Conservation (phyloP, 2,329 filamentous ascomycete species). For the Neofusicoccum sp. region DNA sequence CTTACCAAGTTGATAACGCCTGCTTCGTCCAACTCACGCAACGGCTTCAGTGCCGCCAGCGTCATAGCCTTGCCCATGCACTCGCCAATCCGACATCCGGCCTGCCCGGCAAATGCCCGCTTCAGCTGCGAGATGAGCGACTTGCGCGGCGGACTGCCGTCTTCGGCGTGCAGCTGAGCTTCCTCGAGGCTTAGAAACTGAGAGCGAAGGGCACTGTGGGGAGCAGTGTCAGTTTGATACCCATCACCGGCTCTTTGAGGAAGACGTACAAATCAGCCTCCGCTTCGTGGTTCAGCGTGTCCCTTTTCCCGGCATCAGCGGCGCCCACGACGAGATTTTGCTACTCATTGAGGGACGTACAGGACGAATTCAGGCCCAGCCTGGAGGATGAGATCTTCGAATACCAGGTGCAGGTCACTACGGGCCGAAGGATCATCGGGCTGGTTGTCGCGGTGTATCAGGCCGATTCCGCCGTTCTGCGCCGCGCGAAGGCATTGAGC, state of each 20-base stretch:
- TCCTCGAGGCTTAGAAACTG: neutral
- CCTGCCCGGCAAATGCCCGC: neutral
- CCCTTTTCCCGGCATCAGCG: neutral
- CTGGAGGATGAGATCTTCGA: constrained; percentile 11
- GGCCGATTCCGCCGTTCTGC: neutral
- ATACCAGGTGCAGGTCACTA: constrained; percentile 10
- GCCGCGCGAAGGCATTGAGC: neutral
- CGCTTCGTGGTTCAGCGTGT: constrained; percentile 5
- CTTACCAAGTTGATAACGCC: neutral
- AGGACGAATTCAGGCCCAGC: constrained; percentile 5
- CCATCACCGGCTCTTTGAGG: neutral
- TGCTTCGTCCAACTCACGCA: neutral
- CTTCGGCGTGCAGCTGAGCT: neutral
- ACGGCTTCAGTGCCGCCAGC: neutral
- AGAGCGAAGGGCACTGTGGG: neutral
- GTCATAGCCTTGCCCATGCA: neutral
- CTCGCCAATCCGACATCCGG: constrained; percentile 1
- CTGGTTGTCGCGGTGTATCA: constrained; percentile 3
- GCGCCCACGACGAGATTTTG: too few species aligned
- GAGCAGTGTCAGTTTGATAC: neutral
- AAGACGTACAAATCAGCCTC: constrained; percentile 6
- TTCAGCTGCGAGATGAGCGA: constrained; percentile 13
- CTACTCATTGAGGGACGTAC: neutral
- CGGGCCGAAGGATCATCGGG: neutral
- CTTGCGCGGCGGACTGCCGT: constrained; percentile 14